phyloP scores from a whole-genome alignment of 495 filamentous ascomycete genomes.

The Neurospora sp. region DNA sequence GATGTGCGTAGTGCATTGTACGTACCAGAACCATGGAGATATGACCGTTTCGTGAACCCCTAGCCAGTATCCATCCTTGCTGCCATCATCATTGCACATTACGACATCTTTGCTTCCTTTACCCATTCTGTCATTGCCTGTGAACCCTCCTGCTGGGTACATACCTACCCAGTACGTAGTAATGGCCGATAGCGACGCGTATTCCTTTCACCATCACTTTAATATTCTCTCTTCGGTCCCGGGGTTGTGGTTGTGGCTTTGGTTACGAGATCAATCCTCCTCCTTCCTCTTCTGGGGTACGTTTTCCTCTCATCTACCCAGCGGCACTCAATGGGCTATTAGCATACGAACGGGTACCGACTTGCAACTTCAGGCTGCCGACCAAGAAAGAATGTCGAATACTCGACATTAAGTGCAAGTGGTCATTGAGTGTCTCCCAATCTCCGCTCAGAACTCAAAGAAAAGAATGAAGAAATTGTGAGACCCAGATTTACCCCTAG shows the following conservation, averaged over 20 bases:
- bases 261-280: background rate
- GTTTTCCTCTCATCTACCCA: background rate
- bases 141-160: background rate
- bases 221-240: background rate
- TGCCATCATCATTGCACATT: background rate
- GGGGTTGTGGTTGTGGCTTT: background rate
- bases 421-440: background rate
- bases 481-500: background rate
- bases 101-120: background rate
- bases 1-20: background rate
- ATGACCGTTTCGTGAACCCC: background rate
- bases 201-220: background rate
- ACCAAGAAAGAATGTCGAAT: background rate
- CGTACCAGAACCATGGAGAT: background rate
- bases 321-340: too few relatives aligned
- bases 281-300: background rate
- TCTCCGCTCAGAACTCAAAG: background rate
- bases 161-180: background rate
- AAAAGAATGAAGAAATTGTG: background rate
- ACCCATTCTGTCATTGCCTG: background rate
- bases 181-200: background rate
- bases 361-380: background rate
- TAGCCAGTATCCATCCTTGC: background rate
- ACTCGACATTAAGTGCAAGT: background rate
- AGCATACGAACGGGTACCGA: background rate